phyloP scores from a whole-genome alignment of 352 stramenopile species.

The Globisporangium okanoganense region DNA sequence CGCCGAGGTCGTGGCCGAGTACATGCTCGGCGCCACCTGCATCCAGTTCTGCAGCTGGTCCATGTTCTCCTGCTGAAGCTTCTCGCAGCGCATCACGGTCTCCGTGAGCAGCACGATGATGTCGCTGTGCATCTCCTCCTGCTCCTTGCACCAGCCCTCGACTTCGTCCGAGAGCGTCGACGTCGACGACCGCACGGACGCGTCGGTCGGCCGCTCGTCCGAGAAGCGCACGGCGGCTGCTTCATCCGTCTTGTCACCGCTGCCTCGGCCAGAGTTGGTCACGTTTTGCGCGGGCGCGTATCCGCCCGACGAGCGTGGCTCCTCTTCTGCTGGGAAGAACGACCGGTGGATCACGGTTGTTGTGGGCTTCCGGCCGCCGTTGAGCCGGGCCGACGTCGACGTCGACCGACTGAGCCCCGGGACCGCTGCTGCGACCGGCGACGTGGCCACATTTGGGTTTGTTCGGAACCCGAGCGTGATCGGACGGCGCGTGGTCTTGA shows the following conservation, averaged over 20 bases:
- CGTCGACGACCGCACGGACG: conserved; percentile 45
- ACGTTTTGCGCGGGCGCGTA: neutral
- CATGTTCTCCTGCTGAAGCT: conserved; percentile 75
- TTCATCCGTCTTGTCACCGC: neutral
- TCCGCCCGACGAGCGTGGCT: neutral
- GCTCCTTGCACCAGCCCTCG: conserved; percentile 71
- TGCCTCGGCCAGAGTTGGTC: neutral
- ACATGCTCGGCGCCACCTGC: conserved; percentile 48
- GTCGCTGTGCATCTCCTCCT: conserved; percentile 84
- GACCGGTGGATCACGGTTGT: neutral
- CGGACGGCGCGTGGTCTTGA: conserved; percentile 64
- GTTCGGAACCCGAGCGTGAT: conserved; percentile 69
- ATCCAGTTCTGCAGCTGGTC: conserved; percentile 84
- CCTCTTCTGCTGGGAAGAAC: conserved; percentile 16
- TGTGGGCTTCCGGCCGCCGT: neutral
- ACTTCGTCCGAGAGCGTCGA: conserved; percentile 76
- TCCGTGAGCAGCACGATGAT: conserved; percentile 80
- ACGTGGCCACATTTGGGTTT: conserved; percentile 69
- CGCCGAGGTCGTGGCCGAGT: conserved; percentile 14
- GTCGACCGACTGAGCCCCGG: neutral
- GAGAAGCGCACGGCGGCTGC: conserved; percentile 9
- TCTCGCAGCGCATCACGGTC: conserved; percentile 77
- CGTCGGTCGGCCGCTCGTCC: conserved; percentile 36
- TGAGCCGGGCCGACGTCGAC: neutral
- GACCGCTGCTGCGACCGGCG: conserved; percentile 25